These are phyloP conservation scores for Staphylotrichum tortipilum DNA, from an alignment of 495 filamentous ascomycete genomes.

Conservation along the genomic window DNA sequence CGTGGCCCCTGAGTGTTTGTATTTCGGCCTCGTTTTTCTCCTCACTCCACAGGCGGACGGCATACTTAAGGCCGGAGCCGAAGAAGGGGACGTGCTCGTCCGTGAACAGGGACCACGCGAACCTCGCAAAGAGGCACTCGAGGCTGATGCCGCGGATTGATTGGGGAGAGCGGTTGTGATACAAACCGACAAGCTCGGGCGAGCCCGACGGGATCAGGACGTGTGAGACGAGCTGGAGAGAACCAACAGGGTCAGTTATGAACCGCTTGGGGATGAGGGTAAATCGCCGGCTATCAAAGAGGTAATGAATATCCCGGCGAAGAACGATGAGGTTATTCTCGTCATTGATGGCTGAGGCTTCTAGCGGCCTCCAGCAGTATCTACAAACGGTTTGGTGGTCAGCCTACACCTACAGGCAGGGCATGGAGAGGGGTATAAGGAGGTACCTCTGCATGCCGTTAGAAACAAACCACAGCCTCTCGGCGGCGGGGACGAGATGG, in stretches of 20 bases:
- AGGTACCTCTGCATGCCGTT: no score
- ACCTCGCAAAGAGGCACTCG: slow-evolving; percentile 22
- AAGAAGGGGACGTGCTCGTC: slow-evolving; percentile 12
- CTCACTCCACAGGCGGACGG: slow-evolving; percentile 9
- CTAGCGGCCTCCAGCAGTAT: slow-evolving; percentile 4
- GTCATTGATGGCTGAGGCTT: slow-evolving; percentile 5
- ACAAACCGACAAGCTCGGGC: slow-evolving; percentile 3
- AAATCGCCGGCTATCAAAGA: slow-evolving; percentile 10
- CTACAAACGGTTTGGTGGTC: slow-evolving; percentile 4
- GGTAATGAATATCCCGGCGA: slow-evolving; percentile 6
- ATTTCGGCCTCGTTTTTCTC: slow-evolving; percentile 11
- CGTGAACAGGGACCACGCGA: slow-evolving; percentile 25
- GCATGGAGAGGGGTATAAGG: no score
- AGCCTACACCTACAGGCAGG: no score
- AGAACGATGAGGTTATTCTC: slow-evolving; percentile 8
- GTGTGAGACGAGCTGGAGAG: slow-evolving; percentile 7
- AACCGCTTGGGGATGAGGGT: slow-evolving; percentile 7
- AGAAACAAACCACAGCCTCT: slow-evolving; percentile 7
- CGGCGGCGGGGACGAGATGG: slow-evolving; percentile 5
- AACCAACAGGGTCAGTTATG: background rate
- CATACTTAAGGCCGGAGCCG: slow-evolving; percentile 2
- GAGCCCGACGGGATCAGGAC: slow-evolving; percentile 7
- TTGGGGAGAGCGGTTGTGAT: slow-evolving; percentile 10
- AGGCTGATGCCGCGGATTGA: slow-evolving; percentile 7
- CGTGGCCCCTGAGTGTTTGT: background rate